Evolutionary conservation across 208 protist genomes (phyloP).

Genomic region (Trypanosoma melophagium): DNA sequence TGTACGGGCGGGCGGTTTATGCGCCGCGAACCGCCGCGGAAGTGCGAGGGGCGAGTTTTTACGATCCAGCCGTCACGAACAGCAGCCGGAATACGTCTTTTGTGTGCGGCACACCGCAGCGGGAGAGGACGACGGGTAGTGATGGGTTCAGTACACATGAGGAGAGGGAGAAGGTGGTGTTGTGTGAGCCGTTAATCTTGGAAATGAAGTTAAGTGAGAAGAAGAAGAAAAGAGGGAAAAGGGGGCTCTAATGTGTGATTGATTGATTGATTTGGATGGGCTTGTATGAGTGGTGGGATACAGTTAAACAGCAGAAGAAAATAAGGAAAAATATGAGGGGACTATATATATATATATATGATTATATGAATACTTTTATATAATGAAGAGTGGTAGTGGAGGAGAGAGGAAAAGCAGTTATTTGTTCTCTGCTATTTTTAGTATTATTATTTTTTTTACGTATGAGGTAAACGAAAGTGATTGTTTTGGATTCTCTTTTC

Average conservation of each 20-base stretch:
- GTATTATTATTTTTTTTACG: too few relatives aligned
- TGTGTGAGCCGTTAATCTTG: neutral
- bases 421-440: too few relatives aligned
- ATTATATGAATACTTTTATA: too few relatives aligned
- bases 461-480: too few relatives aligned
- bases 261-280: neutral
- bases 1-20: constrained; percentile 43
- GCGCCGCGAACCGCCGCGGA: neutral
- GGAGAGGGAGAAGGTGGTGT: neutral
- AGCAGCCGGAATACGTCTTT: neutral
- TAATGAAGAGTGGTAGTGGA: too few relatives aligned
- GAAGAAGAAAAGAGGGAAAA: neutral
- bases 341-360: too few relatives aligned
- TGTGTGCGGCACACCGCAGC: neutral
- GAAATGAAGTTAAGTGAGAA: neutral
- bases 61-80: neutral
- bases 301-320: too few relatives aligned
- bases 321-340: too few relatives aligned
- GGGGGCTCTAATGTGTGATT: neutral
- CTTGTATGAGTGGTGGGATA: neutral
- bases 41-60: neutral
- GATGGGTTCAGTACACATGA: neutral
- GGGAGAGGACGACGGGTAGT: neutral
- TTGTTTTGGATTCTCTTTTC: too few relatives aligned
- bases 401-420: too few relatives aligned